phyloP scores from a whole-genome alignment of 352 stramenopile species.

The Blastocystis hominis region DNA sequence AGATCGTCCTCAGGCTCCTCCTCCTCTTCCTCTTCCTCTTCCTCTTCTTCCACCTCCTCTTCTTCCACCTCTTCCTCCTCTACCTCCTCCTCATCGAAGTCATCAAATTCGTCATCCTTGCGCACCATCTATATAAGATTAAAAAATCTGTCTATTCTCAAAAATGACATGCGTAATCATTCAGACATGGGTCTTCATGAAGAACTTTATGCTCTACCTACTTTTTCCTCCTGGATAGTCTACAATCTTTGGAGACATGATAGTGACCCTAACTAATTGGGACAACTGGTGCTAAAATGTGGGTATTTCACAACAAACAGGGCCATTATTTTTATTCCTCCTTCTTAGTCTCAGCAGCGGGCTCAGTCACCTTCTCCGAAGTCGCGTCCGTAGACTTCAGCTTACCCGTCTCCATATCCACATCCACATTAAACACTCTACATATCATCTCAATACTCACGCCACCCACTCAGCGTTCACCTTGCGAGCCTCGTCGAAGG shows the following conservation, averaged over 20 bases:
- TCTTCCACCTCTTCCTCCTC: constrained; percentile 49
- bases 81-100: neutral
- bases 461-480: constrained; percentile 65
- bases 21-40: constrained; percentile 52
- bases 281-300: neutral
- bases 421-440: constrained; percentile 50
- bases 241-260: neutral
- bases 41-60: constrained; percentile 48
- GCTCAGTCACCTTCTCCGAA: constrained; percentile 26
- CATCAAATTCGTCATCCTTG: constrained; percentile 36
- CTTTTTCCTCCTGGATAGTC: neutral
- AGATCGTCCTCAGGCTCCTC: constrained; percentile 49
- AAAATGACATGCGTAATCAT: neutral
- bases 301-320: constrained; percentile 24
- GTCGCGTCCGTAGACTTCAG: constrained; percentile 21
- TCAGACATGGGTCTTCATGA: neutral
- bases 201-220: neutral
- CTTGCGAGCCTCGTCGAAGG: constrained; percentile 74
- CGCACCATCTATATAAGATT: neutral
- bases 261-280: neutral
- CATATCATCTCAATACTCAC: neutral
- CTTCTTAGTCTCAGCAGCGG: neutral
- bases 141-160: neutral
- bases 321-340: constrained; percentile 12
- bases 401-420: constrained; percentile 58